Conservation (phyloP, 108 stramenopile genomes). For the Nitzschia putrida region DNA sequence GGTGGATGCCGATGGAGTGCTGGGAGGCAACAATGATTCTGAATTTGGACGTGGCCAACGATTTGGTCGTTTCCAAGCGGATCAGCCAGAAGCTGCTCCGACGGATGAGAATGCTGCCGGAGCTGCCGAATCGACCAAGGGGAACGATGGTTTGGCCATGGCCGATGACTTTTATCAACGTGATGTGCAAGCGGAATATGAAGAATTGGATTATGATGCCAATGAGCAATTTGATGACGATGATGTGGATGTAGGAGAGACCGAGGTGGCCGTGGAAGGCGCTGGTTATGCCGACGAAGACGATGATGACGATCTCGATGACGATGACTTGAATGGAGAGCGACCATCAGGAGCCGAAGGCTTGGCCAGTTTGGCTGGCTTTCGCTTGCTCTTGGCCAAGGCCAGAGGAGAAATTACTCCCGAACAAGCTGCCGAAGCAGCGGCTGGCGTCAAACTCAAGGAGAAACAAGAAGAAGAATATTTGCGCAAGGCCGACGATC, state of each 20-base stretch:
- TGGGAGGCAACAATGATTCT: conserved; percentile 80
- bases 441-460: conserved; percentile 38
- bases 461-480: conserved; percentile 40
- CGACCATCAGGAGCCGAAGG: conserved; percentile 60
- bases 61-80: conserved; percentile 54
- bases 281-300: conserved; percentile 55
- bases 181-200: conserved; percentile 84
- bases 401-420: conserved; percentile 64
- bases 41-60: conserved; percentile 75
- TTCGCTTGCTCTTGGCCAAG: conserved; percentile 75
- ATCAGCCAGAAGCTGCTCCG: conserved; percentile 4
- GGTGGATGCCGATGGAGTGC: conserved; percentile 80
- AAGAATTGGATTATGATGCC: conserved; percentile 88
- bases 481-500: conserved; percentile 20
- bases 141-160: conserved; percentile 83
- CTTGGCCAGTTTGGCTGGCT: conserved; percentile 74
- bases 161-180: conserved; percentile 85
- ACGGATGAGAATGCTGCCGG: conserved; percentile 12
- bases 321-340: conserved; percentile 51
- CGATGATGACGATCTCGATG: conserved; percentile 59
- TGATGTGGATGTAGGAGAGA: conserved; percentile 84
- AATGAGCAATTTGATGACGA: conserved; percentile 91
- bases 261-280: conserved; percentile 62
- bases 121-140: conserved; percentile 36
- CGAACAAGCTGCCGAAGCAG: conserved; percentile 37